Evolutionary conservation across 2,329 filamentous ascomycete species (phyloP), one percentile per base, ranked within the genome.

Genomic region (Fusarium albidum): DNA sequence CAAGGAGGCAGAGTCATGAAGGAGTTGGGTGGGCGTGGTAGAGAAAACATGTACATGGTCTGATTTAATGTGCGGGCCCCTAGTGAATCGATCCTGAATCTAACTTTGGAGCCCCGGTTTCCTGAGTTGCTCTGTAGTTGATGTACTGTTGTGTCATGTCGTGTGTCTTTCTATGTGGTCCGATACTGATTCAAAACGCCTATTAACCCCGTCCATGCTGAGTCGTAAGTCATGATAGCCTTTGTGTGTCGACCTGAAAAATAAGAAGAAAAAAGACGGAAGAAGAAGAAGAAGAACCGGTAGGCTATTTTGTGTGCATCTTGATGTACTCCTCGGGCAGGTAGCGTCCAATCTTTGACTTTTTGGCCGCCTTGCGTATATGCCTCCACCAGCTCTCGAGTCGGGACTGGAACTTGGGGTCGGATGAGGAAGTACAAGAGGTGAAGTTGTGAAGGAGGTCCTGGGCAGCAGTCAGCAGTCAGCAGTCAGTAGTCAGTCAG

Each of bases 331-430:
- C 71, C 8, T 69, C 59, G 2, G 73, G 73, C 3, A 75, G 50
- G 50, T 74, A 64, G 31, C 73, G 67, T 39, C 66, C 61, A 44
- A 75, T 63, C 39, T 68, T 69, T 18, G 69, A 72, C 56, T 73
- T 72, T 42, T 67, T 71, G 10, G 73, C 71, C 13, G 72, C 71
- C 21, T 61, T 63, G 14, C 71, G 66, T 39, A 75, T 62, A 2
- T 67, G 64, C 40, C 60, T 63, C 73, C 73, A 75, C 73, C 73
- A 75, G 18, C 67, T 64, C 18, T 68, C 57, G 13, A 73, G 55
- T n/a, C 57, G 55, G 31, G 60, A 45, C n/a, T 66, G 49, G 35
- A 69, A 75, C 31, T 55, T 64, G 28, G 71, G 67, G 45, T 72
- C 66, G 2, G 56, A 38, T 3, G 68, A 65, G 2, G 68, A 55